phyloP scores from a whole-genome alignment of 345 rosid species.

The Mallotus nudiflorus region DNA sequence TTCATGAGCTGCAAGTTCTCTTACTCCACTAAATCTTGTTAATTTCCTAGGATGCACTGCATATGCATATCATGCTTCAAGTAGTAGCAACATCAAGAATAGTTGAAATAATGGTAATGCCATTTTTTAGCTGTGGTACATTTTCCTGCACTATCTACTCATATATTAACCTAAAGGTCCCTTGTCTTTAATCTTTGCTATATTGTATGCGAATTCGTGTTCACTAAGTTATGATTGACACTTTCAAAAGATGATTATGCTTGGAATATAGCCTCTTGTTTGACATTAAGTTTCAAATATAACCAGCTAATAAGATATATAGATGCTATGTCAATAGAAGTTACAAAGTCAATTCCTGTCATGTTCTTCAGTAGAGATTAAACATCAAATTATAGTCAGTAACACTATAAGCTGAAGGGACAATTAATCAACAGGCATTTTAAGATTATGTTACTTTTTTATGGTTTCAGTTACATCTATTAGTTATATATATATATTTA shows the following conservation, averaged over 20 bases:
- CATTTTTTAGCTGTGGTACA: constrained; percentile 5
- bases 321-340: too few relatives aligned
- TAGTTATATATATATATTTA: not conserved
- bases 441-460: too few relatives aligned
- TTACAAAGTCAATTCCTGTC: too few relatives aligned
- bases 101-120: not conserved
- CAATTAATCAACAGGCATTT: too few relatives aligned
- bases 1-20: not conserved
- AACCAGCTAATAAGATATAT: not conserved
- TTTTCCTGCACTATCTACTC: not conserved
- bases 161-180: not conserved
- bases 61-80: not conserved
- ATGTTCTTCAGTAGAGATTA: too few relatives aligned
- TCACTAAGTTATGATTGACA: not conserved
- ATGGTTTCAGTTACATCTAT: not conserved
- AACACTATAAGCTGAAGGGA: too few relatives aligned
- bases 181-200: not conserved
- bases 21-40: not conserved
- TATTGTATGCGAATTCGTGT: not conserved
- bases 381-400: not conserved
- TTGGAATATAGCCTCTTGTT: not conserved
- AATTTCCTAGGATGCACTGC: constrained; percentile 18
- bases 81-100: not conserved
- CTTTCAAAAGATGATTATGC: not conserved
- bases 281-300: not conserved